These are phyloP conservation scores for Tulasnella calospora DNA, from an alignment of 768 basidiomycete species.

Conservation along the genomic window DNA sequence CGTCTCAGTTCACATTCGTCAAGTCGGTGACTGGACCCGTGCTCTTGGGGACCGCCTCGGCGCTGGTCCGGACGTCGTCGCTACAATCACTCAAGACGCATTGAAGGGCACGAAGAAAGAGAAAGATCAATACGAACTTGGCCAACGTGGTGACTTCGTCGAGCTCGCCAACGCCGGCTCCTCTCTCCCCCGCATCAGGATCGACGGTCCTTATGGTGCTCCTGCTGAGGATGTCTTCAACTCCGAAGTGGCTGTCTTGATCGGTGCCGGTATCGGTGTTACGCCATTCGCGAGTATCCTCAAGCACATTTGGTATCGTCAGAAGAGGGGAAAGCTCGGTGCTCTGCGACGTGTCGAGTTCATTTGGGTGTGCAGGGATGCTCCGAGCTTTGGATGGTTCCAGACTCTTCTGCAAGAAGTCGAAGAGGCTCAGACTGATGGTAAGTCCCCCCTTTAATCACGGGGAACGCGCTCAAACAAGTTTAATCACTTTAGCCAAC, in stretches of 20 bases:
- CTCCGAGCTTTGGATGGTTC: slow-evolving; percentile 99
- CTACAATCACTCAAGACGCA: slow-evolving; percentile 69
- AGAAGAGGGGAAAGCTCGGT: slow-evolving; percentile 69
- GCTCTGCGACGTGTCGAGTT: slow-evolving; percentile 86
- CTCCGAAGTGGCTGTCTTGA: slow-evolving; percentile 79
- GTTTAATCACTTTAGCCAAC: slow-evolving; percentile 52
- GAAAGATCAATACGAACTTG: slow-evolving; percentile 34
- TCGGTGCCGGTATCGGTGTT: slow-evolving; percentile 93
- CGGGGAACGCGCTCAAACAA: not conserved
- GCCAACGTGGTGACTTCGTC: slow-evolving; percentile 70
- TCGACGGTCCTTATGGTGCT: slow-evolving; percentile 91
- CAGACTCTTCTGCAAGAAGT: slow-evolving; percentile 82
- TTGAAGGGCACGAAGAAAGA: slow-evolving; percentile 68
- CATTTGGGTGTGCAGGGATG: slow-evolving; percentile 89
- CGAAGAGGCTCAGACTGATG: slow-evolving; percentile 82
- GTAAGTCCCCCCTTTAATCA: slow-evolving; percentile 45
- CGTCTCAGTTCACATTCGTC: slow-evolving; percentile 86
- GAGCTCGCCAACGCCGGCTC: slow-evolving; percentile 56
- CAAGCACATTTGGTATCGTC: slow-evolving; percentile 91
- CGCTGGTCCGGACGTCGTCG: slow-evolving; percentile 69
- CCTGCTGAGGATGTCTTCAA: slow-evolving; percentile 88
- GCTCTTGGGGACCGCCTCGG: slow-evolving; percentile 83
- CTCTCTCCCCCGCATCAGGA: slow-evolving; percentile 62
- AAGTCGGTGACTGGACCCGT: slow-evolving; percentile 84
- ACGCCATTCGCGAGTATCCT: slow-evolving; percentile 93